Evolutionary conservation across 441 rosid genomes (phyloP).

Genomic region (Pelargonium myrrhifolium): DNA sequence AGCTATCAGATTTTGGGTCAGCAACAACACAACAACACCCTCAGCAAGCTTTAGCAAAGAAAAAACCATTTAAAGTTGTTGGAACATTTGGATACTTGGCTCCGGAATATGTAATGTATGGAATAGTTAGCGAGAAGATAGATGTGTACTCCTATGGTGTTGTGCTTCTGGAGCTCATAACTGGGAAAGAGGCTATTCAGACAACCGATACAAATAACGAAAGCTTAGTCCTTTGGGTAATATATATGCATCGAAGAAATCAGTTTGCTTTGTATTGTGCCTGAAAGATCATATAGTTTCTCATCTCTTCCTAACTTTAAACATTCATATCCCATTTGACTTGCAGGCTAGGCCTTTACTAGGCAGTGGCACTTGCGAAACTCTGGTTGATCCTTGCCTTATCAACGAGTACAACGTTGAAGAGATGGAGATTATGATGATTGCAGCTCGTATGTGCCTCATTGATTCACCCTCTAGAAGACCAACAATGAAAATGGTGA

Average conservation of each 20-base stretch:
- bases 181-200: constrained; percentile 37
- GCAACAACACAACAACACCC: constrained; percentile 23
- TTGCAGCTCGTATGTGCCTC: constrained; percentile 34
- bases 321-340: background rate
- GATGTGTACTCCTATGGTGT: constrained; percentile 44
- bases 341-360: constrained; percentile 34
- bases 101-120: constrained; percentile 37
- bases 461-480: constrained; percentile 30
- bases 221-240: constrained; percentile 41
- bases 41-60: constrained; percentile 18
- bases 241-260: background rate
- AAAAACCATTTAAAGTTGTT: constrained; percentile 22
- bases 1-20: constrained; percentile 38
- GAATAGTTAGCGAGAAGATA: constrained; percentile 36
- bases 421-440: constrained; percentile 35
- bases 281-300: background rate
- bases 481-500: constrained; percentile 35
- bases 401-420: constrained; percentile 25
- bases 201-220: constrained; percentile 22
- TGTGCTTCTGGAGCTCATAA: constrained; percentile 40
- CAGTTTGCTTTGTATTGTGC: background rate
- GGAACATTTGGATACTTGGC: constrained; percentile 35
- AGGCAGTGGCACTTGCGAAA: constrained; percentile 21
- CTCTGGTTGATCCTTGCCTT: constrained; percentile 28
- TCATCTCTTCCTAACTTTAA: background rate